Evolutionary conservation across 768 basidiomycete species (phyloP).

Genomic region (Termitomyces sp.): DNA sequence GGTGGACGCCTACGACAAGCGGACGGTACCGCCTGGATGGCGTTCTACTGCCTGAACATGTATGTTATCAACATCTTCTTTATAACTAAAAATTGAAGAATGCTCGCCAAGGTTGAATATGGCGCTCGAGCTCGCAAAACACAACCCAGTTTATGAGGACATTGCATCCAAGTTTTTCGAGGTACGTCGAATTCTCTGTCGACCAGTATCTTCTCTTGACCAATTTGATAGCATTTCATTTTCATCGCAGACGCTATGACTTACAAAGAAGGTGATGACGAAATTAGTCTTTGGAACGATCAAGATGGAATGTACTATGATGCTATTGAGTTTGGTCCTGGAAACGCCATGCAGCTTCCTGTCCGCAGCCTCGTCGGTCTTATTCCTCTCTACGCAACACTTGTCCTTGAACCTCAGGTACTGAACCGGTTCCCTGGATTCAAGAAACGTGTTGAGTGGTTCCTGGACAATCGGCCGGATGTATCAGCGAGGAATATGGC

Average conservation of each 20-base stretch:
- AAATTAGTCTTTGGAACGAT: constrained; percentile 90
- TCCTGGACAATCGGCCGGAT: constrained; percentile 87
- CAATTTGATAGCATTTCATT: constrained; percentile 73
- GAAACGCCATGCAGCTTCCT: constrained; percentile 84
- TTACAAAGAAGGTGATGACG: constrained; percentile 71
- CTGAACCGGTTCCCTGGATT: constrained; percentile 95
- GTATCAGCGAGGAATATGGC: constrained; percentile 91
- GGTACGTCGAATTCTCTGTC: constrained; percentile 28
- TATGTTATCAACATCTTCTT: constrained; percentile 25
- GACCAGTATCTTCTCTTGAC: not conserved
- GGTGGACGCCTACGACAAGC: constrained; percentile 93
- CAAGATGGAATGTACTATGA: constrained; percentile 99
- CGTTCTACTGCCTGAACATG: constrained; percentile 98
- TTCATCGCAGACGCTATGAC: constrained; percentile 99
- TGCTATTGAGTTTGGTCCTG: constrained; percentile 83
- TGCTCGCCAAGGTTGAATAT: constrained; percentile 74
- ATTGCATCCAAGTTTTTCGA: constrained; percentile 99
- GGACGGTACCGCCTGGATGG: constrained; percentile 99
- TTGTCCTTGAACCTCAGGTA: constrained; percentile 86
- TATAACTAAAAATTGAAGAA: not conserved
- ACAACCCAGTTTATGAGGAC: constrained; percentile 96
- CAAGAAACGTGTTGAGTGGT: constrained; percentile 99
- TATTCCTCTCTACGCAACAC: constrained; percentile 92
- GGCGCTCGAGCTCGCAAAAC: constrained; percentile 95
- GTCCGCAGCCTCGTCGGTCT: constrained; percentile 95